A percentile compares a stretch with the other conserved stretches of the same genome.
These are phyloP conservation scores for Euphorbia schlechtendalii DNA, from an alignment of 441 rosid species.

Conservation along the genomic window DNA sequence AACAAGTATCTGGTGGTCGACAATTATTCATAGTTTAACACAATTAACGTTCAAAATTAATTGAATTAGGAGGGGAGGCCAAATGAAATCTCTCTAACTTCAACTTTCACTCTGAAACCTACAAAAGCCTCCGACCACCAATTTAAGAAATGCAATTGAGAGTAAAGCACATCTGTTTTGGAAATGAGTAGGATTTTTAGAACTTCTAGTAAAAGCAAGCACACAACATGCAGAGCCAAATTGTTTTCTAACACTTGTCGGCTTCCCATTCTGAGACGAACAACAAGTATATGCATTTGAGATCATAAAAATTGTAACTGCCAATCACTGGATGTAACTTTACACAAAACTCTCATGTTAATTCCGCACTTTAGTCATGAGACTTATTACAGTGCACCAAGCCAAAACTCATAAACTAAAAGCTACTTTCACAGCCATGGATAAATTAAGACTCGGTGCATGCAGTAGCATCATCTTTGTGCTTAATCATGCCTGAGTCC, in stretches of 20 bases:
- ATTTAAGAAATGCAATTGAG: background rate
- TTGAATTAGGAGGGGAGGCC: too few relatives aligned
- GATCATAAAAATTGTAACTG: background rate
- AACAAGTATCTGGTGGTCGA: too few relatives aligned
- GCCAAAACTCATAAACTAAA: background rate
- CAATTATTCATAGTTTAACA: too few relatives aligned
- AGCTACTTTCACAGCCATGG: background rate
- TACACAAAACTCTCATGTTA: background rate
- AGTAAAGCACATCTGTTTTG: background rate
- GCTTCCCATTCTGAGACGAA: background rate
- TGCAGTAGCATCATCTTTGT: slow-evolving; percentile 74
- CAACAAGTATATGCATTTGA: background rate
- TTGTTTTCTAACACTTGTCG: too few relatives aligned
- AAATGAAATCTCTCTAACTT: too few relatives aligned
- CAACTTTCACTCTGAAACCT: too few relatives aligned
- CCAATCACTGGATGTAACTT: background rate
- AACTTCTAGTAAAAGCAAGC: background rate
- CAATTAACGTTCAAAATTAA: too few relatives aligned
- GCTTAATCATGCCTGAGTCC: slow-evolving; percentile 93
- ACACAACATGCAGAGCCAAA: background rate
- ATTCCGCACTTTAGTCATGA: background rate
- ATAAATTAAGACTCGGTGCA: slow-evolving; percentile 42
- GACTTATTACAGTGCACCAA: slow-evolving; percentile 1
- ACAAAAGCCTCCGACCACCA: background rate
- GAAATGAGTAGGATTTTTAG: background rate